phyloP scores from a whole-genome alignment of 1,139 yeast genomes.

The Candida tropicalis region DNA sequence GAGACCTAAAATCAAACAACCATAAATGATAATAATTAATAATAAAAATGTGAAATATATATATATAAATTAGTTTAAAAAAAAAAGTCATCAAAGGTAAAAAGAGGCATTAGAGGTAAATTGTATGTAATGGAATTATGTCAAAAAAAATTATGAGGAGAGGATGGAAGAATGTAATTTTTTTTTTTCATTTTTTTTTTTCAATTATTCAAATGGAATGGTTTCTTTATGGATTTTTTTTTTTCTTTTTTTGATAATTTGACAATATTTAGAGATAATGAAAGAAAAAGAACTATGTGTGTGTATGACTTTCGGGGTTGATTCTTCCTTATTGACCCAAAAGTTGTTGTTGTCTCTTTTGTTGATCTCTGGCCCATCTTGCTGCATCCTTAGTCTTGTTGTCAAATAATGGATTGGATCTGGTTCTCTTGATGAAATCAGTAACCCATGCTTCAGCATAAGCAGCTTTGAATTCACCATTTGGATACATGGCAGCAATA shows the following conservation, averaged over 20 bases:
- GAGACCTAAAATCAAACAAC: slow-evolving; percentile 1
- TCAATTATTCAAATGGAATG: background rate
- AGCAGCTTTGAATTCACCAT: slow-evolving; percentile 66
- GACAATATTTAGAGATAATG: background rate
- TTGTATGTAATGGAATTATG: slow-evolving; percentile 4
- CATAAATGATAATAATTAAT: slow-evolving; percentile 1
- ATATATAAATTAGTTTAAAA: background rate
- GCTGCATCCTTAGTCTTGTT: slow-evolving; percentile 83
- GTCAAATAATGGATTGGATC: slow-evolving; percentile 61
- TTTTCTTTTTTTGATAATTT: background rate
- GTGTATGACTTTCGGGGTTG: slow-evolving; percentile 5
- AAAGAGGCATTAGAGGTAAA: slow-evolving; percentile 12
- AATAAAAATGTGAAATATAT: background rate
- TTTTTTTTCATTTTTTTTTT: slow-evolving; percentile 1
- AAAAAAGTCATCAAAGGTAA: slow-evolving; percentile 7
- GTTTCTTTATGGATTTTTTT: background rate
- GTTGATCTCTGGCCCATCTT: slow-evolving; percentile 95
- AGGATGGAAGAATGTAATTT: background rate
- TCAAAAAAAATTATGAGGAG: background rate
- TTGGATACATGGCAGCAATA: slow-evolving; percentile 82
- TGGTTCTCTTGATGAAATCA: slow-evolving; percentile 73
- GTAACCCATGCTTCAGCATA: slow-evolving; percentile 78
- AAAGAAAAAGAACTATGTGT: background rate
- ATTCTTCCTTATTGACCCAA: slow-evolving; percentile 13
- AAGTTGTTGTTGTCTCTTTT: slow-evolving; percentile 48